phyloP scores from a whole-genome alignment of 1,139 yeast genomes.

The Candida mesenterica region DNA sequence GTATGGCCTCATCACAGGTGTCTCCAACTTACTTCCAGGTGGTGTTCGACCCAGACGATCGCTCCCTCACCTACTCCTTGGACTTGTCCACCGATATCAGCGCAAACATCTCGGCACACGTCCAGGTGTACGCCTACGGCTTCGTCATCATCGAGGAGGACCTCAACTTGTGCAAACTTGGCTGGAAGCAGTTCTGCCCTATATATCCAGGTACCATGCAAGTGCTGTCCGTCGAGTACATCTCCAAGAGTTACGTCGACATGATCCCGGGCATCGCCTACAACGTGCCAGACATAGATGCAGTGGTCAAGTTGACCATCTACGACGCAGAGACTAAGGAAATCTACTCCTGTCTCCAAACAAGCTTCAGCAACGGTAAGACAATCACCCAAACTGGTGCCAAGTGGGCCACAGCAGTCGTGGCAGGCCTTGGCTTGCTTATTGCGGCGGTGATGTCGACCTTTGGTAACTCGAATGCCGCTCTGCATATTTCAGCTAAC shows the following conservation, averaged over 20 bases:
- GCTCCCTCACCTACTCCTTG: slow-evolving; percentile 58
- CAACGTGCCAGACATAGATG: slow-evolving; percentile 76
- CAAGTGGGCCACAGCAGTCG: slow-evolving; percentile 80
- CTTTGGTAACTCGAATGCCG: slow-evolving; percentile 77
- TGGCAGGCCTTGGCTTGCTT: slow-evolving; percentile 75
- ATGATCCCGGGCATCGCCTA: slow-evolving; percentile 71
- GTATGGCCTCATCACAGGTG: slow-evolving; percentile 66
- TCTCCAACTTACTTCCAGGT: slow-evolving; percentile 68
- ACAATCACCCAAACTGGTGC: slow-evolving; percentile 75
- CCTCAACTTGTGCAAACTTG: slow-evolving; percentile 56
- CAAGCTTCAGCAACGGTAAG: slow-evolving; percentile 67
- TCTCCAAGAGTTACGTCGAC: slow-evolving; percentile 42
- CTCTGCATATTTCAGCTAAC: slow-evolving; percentile 73
- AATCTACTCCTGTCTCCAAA: slow-evolving; percentile 65
- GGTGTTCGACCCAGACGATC: slow-evolving; percentile 62
- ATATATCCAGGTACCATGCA: slow-evolving; percentile 68
- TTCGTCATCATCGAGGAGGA: slow-evolving; percentile 55
- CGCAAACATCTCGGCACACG: slow-evolving; percentile 56
- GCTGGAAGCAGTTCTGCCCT: slow-evolving; percentile 82
- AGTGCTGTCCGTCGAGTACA: slow-evolving; percentile 62
- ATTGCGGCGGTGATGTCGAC: slow-evolving; percentile 67
- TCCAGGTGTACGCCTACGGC: slow-evolving; percentile 75
- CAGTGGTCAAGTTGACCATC: slow-evolving; percentile 57
- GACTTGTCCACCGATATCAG: slow-evolving; percentile 61
- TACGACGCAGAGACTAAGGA: slow-evolving; percentile 37